Base-by-base conservation (phyloP, 2,329 filamentous ascomycete species). In the Calonectria multiphialidica region DNA sequence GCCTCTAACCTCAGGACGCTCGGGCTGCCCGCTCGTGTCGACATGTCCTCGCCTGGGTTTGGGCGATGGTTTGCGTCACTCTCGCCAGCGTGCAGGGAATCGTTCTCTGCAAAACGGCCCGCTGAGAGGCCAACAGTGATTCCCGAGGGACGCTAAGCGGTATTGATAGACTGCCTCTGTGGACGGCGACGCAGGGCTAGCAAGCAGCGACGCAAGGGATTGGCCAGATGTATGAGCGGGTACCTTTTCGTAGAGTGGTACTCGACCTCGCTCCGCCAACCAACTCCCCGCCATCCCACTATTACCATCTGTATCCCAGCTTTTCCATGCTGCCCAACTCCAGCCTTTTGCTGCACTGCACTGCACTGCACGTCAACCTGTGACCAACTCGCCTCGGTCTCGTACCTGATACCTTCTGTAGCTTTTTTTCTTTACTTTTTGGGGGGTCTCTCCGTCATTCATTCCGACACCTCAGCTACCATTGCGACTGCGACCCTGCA, bases 221-320 rank as follows among this genome's bases (percentile, higher is more conserved):
- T 59, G 53, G 53, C 16, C 33, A 59, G 53, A 40, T 62, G 57
- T 30, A 21, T 45, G 23, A 23, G 57, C 37, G 57, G 57, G 68
- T 71, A 71, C 64, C 50, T 49, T 71, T 64, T 67, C 69, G 57
- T 71, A 71, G 64, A 50, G 45, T 16, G 64, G 64, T 71, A 71
- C 68, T 53, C 42, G 44, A 15, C 47, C 33, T 40, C 47, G 21
- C 15, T 65, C 44, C 35, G 16, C 63, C 23, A 61, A 40, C 33
- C 42, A 65, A 50, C 59, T 69, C 37, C 67, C 63, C 53, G 62
- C 69, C 69, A 67, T 67, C 64, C 66, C 55, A 62, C 37, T 45
- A 61, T 68, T 61, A 16, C 44, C 30, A 50, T n/a, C 53, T 40
- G 40, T 16, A 37, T 42, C 55, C 66, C 44, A 68, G 62, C 23